A percentile compares a stretch with the other conserved stretches of the same genome.
Evolutionary conservation across 75 land plant genomes (phyloP).

Genomic region (Cupressus sempervirens): DNA sequence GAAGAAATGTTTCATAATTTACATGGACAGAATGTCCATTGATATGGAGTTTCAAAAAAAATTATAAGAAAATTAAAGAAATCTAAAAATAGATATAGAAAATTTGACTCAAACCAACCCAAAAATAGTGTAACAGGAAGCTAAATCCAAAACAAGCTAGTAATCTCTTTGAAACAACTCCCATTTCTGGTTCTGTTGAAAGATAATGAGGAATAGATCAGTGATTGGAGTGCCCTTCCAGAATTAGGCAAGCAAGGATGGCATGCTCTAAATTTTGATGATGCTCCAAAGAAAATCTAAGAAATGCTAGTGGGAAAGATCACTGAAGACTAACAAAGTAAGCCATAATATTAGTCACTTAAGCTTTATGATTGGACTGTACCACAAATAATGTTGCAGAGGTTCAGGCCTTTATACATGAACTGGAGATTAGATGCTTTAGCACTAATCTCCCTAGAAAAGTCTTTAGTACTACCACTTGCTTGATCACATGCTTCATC

Average conservation of each 20-base stretch:
- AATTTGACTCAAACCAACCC: background rate
- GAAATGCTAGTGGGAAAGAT: no score
- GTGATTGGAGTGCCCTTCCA: background rate
- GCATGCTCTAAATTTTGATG: background rate
- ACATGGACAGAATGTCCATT: background rate
- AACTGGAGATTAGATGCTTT: no score
- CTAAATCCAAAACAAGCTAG: background rate
- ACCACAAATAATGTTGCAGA: no score
- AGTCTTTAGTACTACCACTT: no score
- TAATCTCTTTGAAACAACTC: background rate
- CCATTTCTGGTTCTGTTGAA: background rate
- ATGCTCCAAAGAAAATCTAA: background rate
- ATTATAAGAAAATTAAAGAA: background rate
- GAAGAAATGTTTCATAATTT: background rate
- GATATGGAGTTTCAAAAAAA: background rate
- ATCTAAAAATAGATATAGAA: background rate
- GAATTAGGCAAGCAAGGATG: background rate
- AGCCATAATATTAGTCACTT: no score
- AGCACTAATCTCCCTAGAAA: no score
- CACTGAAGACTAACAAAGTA: no score
- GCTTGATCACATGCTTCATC: no score
- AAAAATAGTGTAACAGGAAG: background rate
- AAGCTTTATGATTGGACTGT: no score
- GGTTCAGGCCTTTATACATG: no score
- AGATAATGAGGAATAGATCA: background rate